Percentiles rank a stretch among this genome's conserved stretches.
Conservation (phyloP, 2,329 filamentous ascomycete species). For the Paracoccidioides lutzii region DNA sequence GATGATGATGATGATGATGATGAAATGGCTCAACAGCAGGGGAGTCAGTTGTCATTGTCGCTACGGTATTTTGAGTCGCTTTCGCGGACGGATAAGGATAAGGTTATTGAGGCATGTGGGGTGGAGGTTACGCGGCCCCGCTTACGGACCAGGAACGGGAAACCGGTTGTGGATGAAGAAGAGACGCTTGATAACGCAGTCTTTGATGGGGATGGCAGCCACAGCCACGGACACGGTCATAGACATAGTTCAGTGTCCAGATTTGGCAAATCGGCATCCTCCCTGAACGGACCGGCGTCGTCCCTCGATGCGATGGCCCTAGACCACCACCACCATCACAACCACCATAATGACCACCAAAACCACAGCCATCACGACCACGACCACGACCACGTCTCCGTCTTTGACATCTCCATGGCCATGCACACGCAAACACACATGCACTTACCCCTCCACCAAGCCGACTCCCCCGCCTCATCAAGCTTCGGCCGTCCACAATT, state of each 20-base stretch:
- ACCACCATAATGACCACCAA: neutral
- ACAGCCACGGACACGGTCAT: neutral
- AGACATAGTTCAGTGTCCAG: neutral
- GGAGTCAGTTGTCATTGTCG: constrained; percentile 23
- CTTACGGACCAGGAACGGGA: neutral
- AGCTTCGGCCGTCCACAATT: constrained; percentile 32
- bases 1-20: constrained; percentile 21
- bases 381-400: neutral
- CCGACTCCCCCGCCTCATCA: constrained; percentile 29
- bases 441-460: constrained; percentile 29
- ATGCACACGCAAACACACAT: constrained; percentile 15
- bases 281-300: constrained; percentile 3
- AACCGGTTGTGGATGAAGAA: constrained; percentile 10
- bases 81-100: constrained; percentile 29
- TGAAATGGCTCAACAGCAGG: too few relatives aligned
- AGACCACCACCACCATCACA: constrained; percentile 1
- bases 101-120: constrained; percentile 31
- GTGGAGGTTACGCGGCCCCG: constrained; percentile 25
- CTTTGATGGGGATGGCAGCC: neutral
- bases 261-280: constrained; percentile 17
- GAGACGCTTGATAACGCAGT: constrained; percentile 4
- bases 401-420: constrained; percentile 28
- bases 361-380: neutral
- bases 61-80: constrained; percentile 31
- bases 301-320: constrained; percentile 7